These are phyloP conservation scores for Tylopilus rubrobrunneus DNA, from an alignment of 768 basidiomycete genomes.

Conservation along the genomic window DNA sequence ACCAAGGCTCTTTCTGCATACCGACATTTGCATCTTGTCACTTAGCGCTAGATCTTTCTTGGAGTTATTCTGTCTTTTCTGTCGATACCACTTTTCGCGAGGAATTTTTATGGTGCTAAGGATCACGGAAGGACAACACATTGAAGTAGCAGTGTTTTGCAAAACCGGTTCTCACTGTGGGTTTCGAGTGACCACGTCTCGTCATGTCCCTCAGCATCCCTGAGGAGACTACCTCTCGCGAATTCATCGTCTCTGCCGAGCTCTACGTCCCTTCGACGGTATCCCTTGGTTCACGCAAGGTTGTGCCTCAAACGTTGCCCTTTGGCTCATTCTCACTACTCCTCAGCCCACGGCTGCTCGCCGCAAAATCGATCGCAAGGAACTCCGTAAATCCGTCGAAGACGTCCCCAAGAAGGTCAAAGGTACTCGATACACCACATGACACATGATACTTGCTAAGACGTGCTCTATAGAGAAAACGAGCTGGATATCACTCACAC, in stretches of 20 bases:
- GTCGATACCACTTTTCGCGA: constrained; percentile 13
- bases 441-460: not conserved
- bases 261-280: constrained; percentile 56
- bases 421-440: constrained; percentile 38
- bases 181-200: not conserved
- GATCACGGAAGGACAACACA: constrained; percentile 1
- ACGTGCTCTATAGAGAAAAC: constrained; percentile 51
- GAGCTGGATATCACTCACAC: constrained; percentile 64
- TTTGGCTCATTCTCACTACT: constrained; percentile 8
- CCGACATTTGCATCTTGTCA: constrained; percentile 1
- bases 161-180: not conserved
- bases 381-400: constrained; percentile 36
- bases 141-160: constrained; percentile 1
- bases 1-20: constrained; percentile 16
- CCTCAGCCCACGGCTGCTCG: constrained; percentile 43
- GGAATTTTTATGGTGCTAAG: constrained; percentile 4
- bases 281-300: constrained; percentile 54
- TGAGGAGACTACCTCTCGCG: constrained; percentile 27
- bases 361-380: constrained; percentile 56
- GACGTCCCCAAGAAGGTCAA: constrained; percentile 52
- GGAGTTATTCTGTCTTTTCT: not conserved
- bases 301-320: constrained; percentile 24
- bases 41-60: constrained; percentile 12
- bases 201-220: constrained; percentile 13
- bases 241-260: constrained; percentile 61